A percentile compares a stretch with the other conserved stretches of the same genome.
Evolutionary conservation across 2,329 filamentous ascomycete genomes (phyloP).

Genomic region (Sporothrix globosa): DNA sequence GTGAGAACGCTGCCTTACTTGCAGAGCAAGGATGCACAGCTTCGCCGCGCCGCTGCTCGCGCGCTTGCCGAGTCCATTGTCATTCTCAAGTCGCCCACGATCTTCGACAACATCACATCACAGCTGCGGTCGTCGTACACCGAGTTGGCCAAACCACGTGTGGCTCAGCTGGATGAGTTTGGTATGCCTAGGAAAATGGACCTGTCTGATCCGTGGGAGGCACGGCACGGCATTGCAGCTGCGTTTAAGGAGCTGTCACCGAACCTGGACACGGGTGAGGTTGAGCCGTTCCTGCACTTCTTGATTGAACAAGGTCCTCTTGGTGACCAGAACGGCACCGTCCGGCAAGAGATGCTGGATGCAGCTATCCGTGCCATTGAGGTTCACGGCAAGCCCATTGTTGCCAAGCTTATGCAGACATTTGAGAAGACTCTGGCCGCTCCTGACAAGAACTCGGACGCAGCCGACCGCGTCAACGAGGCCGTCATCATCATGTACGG

Average conservation of each 20-base stretch:
- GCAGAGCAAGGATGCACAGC: conserved; percentile 75
- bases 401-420: conserved; percentile 88
- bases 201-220: conserved; percentile 86
- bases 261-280: conserved; percentile 66
- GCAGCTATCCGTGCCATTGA: conserved; percentile 82
- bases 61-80: conserved; percentile 75
- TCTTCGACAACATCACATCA: conserved; percentile 54
- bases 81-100: conserved; percentile 61
- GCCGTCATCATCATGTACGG: conserved; percentile 98
- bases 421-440: conserved; percentile 88
- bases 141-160: conserved; percentile 78
- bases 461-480: conserved; percentile 89
- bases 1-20: conserved; percentile 75
- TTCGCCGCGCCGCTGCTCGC: conserved; percentile 80
- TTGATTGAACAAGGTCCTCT: conserved; percentile 84
- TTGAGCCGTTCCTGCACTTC: conserved; percentile 81
- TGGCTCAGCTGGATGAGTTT: conserved; percentile 85
- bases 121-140: conserved; percentile 72
- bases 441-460: conserved; percentile 78
- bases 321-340: conserved; percentile 75
- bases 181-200: conserved; percentile 93
- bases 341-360: conserved; percentile 89
- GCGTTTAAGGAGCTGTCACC: conserved; percentile 81
- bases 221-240: conserved; percentile 83
- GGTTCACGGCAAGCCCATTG: conserved; percentile 75